These are phyloP conservation scores for Cryphonectria carpinicola DNA, from an alignment of 2,329 filamentous ascomycete species.

Conservation along the genomic window DNA sequence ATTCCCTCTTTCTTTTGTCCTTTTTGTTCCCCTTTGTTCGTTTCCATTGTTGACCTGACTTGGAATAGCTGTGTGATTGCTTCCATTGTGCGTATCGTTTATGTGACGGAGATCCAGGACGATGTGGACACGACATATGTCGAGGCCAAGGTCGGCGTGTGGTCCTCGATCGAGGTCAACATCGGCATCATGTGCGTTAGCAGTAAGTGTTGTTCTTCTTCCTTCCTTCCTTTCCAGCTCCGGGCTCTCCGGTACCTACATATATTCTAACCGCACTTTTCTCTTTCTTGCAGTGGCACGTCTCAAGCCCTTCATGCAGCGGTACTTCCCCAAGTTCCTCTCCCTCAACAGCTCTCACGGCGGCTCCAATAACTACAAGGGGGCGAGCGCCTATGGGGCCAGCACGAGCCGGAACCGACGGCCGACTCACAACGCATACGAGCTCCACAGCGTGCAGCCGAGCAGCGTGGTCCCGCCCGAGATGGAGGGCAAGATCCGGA, in stretches of 20 bases:
- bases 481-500: neutral
- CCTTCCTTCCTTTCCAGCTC: too few relatives aligned
- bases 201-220: neutral
- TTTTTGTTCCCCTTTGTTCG: conserved; percentile 10
- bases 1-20: too few relatives aligned
- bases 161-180: conserved; percentile 1
- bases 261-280: too few relatives aligned
- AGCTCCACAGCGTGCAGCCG: conserved; percentile 13
- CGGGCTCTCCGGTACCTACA: neutral
- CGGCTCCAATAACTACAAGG: neutral
- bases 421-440: neutral
- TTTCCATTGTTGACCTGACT: neutral
- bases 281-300: neutral
- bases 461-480: neutral
- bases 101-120: neutral
- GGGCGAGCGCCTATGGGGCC: neutral
- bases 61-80: neutral
- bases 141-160: conserved; percentile 2
- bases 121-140: neutral
- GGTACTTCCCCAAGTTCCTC: neutral
- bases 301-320: neutral
- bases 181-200: neutral
- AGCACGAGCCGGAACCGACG: neutral
- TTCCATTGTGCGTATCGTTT: neutral
- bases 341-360: neutral